phyloP scores from a whole-genome alignment of 768 basidiomycete species.

The Lentinula guzmanii region DNA sequence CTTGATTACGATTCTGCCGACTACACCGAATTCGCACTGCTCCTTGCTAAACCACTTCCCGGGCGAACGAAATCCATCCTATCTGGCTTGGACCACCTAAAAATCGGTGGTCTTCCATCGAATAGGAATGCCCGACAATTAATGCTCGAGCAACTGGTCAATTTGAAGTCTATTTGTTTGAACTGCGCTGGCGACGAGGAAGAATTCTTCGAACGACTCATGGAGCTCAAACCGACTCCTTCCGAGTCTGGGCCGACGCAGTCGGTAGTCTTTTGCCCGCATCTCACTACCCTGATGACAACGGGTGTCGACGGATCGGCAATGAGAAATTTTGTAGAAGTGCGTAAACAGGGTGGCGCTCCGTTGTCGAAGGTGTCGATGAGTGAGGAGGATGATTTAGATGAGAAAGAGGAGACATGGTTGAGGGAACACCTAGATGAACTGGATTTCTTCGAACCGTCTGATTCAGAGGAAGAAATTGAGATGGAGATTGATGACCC shows the following conservation, averaged over 20 bases:
- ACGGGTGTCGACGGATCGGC: constrained; percentile 32
- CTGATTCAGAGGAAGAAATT: constrained; percentile 42
- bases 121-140: constrained; percentile 20
- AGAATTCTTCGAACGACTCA: constrained; percentile 22
- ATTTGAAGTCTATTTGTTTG: constrained; percentile 39
- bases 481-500: constrained; percentile 15
- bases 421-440: constrained; percentile 40
- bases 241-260: constrained; percentile 9
- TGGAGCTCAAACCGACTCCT: constrained; percentile 10
- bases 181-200: constrained; percentile 23
- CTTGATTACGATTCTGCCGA: constrained; percentile 57
- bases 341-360: constrained; percentile 31
- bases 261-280: constrained; percentile 37
- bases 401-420: constrained; percentile 41
- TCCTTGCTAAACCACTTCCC: constrained; percentile 34
- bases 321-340: constrained; percentile 40
- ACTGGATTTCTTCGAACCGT: constrained; percentile 54
- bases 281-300: constrained; percentile 42
- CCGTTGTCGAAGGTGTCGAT: constrained; percentile 42
- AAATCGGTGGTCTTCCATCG: constrained; percentile 44
- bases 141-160: constrained; percentile 42
- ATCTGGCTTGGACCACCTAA: constrained; percentile 37
- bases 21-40: constrained; percentile 40
- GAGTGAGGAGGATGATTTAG: constrained; percentile 37
- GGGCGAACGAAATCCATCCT: constrained; percentile 40